Conservation (phyloP, 2,329 filamentous ascomycete genomes). For the Xylaria polymorpha region DNA sequence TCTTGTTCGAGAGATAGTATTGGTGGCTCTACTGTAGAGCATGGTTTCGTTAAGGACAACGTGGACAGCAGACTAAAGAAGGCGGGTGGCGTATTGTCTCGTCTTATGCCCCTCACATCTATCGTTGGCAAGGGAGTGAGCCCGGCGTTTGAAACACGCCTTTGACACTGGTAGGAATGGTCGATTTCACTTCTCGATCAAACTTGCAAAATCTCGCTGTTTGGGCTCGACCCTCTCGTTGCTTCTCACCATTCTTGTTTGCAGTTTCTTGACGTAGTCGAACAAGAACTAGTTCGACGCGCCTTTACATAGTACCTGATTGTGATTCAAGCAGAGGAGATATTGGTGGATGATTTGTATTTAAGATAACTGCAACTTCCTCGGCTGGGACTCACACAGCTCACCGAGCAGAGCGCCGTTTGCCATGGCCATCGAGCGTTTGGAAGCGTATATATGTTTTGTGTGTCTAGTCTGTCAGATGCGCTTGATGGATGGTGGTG, state of each 20-base stretch:
- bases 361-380: not conserved
- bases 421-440: too few species aligned
- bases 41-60: too few species aligned
- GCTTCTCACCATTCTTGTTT: too few species aligned
- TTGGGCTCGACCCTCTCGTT: not conserved
- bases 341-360: not conserved
- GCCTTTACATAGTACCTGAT: not conserved
- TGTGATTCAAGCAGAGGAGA: too few species aligned
- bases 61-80: not conserved
- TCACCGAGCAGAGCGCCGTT: not conserved
- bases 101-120: not conserved
- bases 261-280: not conserved
- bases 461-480: constrained; percentile 2
- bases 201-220: constrained; percentile 1
- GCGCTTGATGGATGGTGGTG: not conserved
- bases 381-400: not conserved
- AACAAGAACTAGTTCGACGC: not conserved
- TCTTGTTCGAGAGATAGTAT: constrained; percentile 1
- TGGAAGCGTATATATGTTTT: not conserved
- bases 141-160: not conserved
- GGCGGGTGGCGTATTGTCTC: not conserved
- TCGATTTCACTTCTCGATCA: constrained; percentile 3
- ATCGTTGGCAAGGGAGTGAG: not conserved
- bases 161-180: not conserved
- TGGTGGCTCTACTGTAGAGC: not conserved